Evolutionary conservation across 1,139 yeast species (phyloP).

Genomic region (Yamadazyma siamensis): DNA sequence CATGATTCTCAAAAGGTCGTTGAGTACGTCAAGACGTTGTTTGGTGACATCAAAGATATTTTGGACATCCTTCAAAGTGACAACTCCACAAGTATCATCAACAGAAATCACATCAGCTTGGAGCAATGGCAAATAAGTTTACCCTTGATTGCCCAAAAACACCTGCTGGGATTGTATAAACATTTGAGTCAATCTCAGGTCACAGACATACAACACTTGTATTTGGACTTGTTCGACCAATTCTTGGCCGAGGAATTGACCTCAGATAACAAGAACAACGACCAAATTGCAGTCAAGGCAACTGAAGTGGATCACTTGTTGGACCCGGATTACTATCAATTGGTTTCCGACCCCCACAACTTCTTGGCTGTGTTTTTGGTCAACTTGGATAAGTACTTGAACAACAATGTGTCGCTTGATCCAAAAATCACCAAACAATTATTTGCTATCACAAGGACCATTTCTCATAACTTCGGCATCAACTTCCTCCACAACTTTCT

Average conservation of each 20-base stretch:
- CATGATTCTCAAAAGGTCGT: slow-evolving; percentile 17
- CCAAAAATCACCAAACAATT: slow-evolving; percentile 21
- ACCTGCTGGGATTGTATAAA: slow-evolving; percentile 7
- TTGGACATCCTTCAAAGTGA: slow-evolving; percentile 28
- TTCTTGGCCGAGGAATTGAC: slow-evolving; percentile 34
- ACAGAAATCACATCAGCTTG: slow-evolving; percentile 39
- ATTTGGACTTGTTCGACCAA: slow-evolving; percentile 30
- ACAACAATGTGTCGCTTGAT: slow-evolving; percentile 19
- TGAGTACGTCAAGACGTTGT: slow-evolving; percentile 25
- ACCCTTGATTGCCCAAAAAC: slow-evolving; percentile 29
- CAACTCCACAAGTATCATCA: slow-evolving; percentile 25
- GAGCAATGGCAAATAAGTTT: slow-evolving; percentile 45
- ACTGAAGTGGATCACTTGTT: slow-evolving; percentile 19
- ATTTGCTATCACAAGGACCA: slow-evolving; percentile 21
- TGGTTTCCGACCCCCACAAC: slow-evolving; percentile 35
- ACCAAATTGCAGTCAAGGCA: slow-evolving; percentile 13
- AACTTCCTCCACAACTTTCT: slow-evolving; percentile 45
- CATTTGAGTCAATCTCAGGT: slow-evolving; percentile 23
- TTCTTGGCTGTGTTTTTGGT: slow-evolving; percentile 32
- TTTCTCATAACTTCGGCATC: slow-evolving; percentile 39
- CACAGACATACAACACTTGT: slow-evolving; percentile 29
- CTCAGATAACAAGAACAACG: slow-evolving; percentile 2
- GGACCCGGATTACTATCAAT: slow-evolving; percentile 36
- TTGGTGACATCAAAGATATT: slow-evolving; percentile 32
- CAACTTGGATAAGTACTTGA: slow-evolving; percentile 32